Base-by-base conservation (phyloP, 441 rosid genomes). In the Bruguiera hainesii region DNA sequence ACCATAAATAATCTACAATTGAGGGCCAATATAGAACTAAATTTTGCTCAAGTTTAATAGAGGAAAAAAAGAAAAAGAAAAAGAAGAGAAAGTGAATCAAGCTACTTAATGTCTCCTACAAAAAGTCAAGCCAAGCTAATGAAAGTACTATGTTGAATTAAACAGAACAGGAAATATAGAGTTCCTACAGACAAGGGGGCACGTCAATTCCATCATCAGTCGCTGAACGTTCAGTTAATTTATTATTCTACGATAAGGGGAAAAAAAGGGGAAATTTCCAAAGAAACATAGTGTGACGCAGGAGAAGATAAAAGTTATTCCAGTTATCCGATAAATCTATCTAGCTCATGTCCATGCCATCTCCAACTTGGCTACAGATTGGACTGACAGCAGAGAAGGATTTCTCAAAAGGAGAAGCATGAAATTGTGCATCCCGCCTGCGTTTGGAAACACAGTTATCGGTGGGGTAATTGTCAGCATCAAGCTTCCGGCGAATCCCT, bases 401-500 rank as follows among this genome's bases (percentile, higher is more conserved):
- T 83, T 90, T 91, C 92, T 89, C 96, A 21, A 93, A 91, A 64
- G 97, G 93, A 84, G 96, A 93, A 82, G 97, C 80, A 35, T 85
- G 86, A 69, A 80, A 75, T 75, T 91, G 89, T 1, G 83, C 83
- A 79, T 84, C 87, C 21, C 87, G 87, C 51, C 93, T 88, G 81
- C 97, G 97, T 93, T 93, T 91, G 77, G 81, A 88, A 30, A 83
- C 79, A 64, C 93, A 88, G 74, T 77, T 78, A 70, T 93, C 97
- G 59, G 87, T 65, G 55, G 97, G 73, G 68, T 87, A 75, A 74
- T 64, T 81, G 60, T 86, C 97, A 58, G 84, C 80, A 59, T 93
- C 97, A 15, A 86, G 87, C 97, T 89, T 93, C 95, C 98, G 85
- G 63, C 97, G 84, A 33, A 90, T 85, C 16, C 98, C 98, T 83